A percentile compares a stretch with the other conserved stretches of the same genome.
These are phyloP conservation scores for Ophiostoma tasmaniense DNA, from an alignment of 2,329 filamentous ascomycete species.

Conservation along the genomic window DNA sequence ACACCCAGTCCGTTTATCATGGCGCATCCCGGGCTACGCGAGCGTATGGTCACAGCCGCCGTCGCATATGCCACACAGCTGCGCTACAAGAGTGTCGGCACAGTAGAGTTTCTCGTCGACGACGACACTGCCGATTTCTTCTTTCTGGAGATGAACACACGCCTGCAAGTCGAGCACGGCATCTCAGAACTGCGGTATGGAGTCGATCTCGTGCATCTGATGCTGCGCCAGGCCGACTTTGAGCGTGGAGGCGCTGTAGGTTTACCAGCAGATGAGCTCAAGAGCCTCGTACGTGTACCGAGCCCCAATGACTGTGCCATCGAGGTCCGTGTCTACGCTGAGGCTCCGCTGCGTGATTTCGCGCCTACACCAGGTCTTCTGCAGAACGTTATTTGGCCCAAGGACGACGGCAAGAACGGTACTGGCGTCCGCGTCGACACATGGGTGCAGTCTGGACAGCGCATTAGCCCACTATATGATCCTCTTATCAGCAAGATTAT, in stretches of 20 bases:
- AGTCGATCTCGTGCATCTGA: conserved; percentile 31
- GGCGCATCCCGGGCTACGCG: not conserved
- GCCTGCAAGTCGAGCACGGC: conserved; percentile 38
- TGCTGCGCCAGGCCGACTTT: conserved; percentile 36
- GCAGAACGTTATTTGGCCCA: conserved; percentile 18
- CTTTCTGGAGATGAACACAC: conserved; percentile 20
- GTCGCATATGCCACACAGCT: conserved; percentile 8
- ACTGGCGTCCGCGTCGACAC: conserved; percentile 55
- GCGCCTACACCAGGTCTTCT: not conserved
- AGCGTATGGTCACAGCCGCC: conserved; percentile 22
- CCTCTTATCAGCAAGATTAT: conserved; percentile 66
- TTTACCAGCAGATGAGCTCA: not conserved
- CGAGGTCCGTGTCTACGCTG: not conserved
- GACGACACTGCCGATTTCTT: conserved; percentile 14
- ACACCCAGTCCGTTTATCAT: conserved; percentile 48
- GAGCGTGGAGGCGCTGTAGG: conserved; percentile 34
- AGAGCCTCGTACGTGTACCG: not conserved
- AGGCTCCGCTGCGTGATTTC: not conserved
- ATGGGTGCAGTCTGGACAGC: conserved; percentile 58
- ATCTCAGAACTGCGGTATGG: conserved; percentile 34
- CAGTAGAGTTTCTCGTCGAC: conserved; percentile 18
- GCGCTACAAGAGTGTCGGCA: conserved; percentile 15
- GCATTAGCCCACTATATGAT: conserved; percentile 8
- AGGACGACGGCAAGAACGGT: conserved; percentile 53
- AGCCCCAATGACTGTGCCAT: conserved; percentile 32